phyloP scores from a whole-genome alignment of 75 land plant species.

The Pinus taeda region DNA sequence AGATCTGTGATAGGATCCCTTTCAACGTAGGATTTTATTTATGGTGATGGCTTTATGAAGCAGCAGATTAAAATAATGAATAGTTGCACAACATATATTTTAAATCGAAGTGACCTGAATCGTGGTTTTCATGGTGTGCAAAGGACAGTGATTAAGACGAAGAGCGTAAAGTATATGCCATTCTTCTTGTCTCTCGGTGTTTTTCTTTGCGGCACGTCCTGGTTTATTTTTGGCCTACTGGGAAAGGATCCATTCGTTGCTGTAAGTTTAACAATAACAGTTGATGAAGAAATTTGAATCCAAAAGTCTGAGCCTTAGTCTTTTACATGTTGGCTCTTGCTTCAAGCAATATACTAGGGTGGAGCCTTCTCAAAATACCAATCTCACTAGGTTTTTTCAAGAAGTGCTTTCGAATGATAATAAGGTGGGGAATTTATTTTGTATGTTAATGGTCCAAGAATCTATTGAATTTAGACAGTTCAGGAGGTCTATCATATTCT shows the following conservation, averaged over 20 bases:
- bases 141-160: conserved; percentile 66
- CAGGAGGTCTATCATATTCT: too few species aligned
- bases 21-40: too few species aligned
- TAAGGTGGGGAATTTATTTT: too few species aligned
- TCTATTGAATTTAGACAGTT: too few species aligned
- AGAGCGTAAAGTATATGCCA: conserved; percentile 87
- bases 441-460: background rate
- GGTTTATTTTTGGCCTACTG: conserved; percentile 65
- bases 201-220: conserved; percentile 65
- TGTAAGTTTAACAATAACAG: conserved; percentile 29
- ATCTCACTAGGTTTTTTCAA: too few species aligned
- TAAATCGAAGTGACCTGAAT: too few species aligned
- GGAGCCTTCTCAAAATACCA: background rate
- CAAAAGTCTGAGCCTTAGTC: too few species aligned
- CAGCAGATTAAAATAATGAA: too few species aligned
- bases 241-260: conserved; percentile 54
- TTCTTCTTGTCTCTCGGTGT: conserved; percentile 68
- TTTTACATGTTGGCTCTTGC: background rate
- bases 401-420: too few species aligned
- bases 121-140: conserved; percentile 11
- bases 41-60: too few species aligned
- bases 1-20: too few species aligned
- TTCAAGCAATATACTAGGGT: background rate
- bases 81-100: too few species aligned
- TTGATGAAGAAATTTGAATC: background rate